Conservation (phyloP, 2,329 filamentous ascomycete genomes). For the Torrubiella hemipterigena region DNA sequence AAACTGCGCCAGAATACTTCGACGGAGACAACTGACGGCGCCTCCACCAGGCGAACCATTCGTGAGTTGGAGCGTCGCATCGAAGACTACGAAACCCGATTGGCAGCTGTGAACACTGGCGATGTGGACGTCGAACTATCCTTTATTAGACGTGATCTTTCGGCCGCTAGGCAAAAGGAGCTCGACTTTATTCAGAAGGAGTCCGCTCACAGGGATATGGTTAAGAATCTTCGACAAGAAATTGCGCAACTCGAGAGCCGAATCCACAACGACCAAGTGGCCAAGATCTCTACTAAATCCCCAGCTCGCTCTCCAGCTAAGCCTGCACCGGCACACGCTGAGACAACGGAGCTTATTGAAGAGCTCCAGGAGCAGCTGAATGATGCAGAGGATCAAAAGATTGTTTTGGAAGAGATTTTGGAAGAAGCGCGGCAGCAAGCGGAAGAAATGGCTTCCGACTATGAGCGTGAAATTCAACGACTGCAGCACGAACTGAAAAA, state of each 20-base stretch:
- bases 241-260: constrained; percentile 56
- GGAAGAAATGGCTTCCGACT: constrained; percentile 31
- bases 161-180: constrained; percentile 54
- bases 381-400: constrained; percentile 46
- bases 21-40: constrained; percentile 39
- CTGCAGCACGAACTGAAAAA: constrained; percentile 38
- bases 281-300: constrained; percentile 27
- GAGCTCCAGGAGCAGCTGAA: constrained; percentile 43
- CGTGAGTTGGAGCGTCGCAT: constrained; percentile 53
- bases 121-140: constrained; percentile 44
- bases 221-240: constrained; percentile 52
- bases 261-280: constrained; percentile 49
- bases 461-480: constrained; percentile 29
- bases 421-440: constrained; percentile 40
- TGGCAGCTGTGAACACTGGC: constrained; percentile 20
- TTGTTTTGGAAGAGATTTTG: constrained; percentile 45
- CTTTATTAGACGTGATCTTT: constrained; percentile 49
- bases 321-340: constrained; percentile 9
- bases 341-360: constrained; percentile 13
- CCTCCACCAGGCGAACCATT: constrained; percentile 49
- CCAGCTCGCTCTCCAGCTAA: constrained; percentile 4
- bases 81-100: constrained; percentile 37
- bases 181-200: constrained; percentile 55
- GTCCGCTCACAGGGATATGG: constrained; percentile 45
- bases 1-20: constrained; percentile 30